phyloP scores from a whole-genome alignment of 345 rosid genomes.

The Boechera retrofracta region DNA sequence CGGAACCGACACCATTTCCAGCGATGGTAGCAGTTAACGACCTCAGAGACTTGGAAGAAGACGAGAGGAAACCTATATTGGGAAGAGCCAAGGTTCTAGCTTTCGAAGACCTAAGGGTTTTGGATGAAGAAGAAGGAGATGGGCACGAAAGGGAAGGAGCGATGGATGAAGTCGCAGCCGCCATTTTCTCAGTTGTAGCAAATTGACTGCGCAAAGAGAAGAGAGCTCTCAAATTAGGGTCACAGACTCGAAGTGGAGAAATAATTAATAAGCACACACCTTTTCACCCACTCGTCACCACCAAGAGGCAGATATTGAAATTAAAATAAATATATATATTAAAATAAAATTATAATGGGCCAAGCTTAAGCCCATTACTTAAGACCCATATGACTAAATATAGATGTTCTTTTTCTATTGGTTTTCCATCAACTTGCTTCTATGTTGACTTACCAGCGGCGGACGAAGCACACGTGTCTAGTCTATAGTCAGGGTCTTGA shows the following conservation, averaged over 20 bases:
- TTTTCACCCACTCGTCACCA: constrained; percentile 18
- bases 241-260: neutral
- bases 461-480: constrained; percentile 1
- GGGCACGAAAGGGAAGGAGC: constrained; percentile 47
- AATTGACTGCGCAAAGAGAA: constrained; percentile 32
- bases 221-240: constrained; percentile 39
- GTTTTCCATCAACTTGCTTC: neutral
- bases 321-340: neutral
- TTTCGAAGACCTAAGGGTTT: constrained; percentile 40
- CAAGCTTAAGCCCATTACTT: neutral
- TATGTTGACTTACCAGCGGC: constrained; percentile 8
- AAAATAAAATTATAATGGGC: constrained; percentile 22
- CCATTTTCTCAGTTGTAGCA: constrained; percentile 35
- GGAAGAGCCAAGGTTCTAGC: constrained; percentile 33
- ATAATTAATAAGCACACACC: neutral
- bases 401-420: neutral
- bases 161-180: constrained; percentile 58
- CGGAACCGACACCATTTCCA: constrained; percentile 44
- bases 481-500: neutral
- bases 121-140: constrained; percentile 33
- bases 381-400: neutral
- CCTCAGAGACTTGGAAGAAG: constrained; percentile 49
- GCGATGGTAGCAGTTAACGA: constrained; percentile 42
- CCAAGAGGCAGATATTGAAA: constrained; percentile 11
- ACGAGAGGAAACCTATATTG: constrained; percentile 51